Conservation (phyloP, 768 basidiomycete species). For the Lactifluus volemus region DNA sequence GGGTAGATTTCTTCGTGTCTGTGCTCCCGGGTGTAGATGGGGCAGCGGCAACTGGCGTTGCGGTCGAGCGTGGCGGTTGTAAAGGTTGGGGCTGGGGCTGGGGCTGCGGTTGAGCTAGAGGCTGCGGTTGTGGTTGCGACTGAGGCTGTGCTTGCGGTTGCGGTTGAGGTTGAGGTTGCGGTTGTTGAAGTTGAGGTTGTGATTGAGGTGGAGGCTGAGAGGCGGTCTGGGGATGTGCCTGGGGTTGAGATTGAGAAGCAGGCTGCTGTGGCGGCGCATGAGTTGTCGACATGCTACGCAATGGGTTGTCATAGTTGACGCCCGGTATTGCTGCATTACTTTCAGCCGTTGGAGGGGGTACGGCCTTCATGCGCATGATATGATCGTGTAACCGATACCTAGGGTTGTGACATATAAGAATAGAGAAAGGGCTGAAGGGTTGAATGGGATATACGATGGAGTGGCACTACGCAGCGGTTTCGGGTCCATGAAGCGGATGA, state of each 20-base stretch:
- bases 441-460: slow-evolving; percentile 36
- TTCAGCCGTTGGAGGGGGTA: not conserved
- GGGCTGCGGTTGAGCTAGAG: slow-evolving; percentile 3
- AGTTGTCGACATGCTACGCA: not conserved
- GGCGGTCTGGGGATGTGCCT: not conserved
- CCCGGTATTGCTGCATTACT: not conserved
- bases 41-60: slow-evolving; percentile 10
- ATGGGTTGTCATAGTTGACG: slow-evolving; percentile 3
- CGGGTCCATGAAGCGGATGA: slow-evolving; percentile 75
- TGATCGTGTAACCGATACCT: slow-evolving; percentile 20
- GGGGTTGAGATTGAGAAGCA: slow-evolving; percentile 3
- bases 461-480: slow-evolving; percentile 36
- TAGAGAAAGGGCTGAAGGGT: not conserved
- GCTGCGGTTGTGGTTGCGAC: not conserved
- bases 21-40: slow-evolving; percentile 13
- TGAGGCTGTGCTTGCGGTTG: not conserved
- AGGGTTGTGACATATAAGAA: not conserved
- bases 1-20: slow-evolving; percentile 15
- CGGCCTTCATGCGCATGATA: not conserved
- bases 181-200: not conserved
- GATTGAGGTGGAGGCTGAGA: slow-evolving; percentile 9
- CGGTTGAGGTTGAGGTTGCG: not conserved
- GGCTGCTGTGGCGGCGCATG: not conserved
- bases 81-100: slow-evolving; percentile 3
- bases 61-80: slow-evolving; percentile 10